Conservation (phyloP, 1,284 basidiomycete genomes). For the Ustilago bromivora region DNA sequence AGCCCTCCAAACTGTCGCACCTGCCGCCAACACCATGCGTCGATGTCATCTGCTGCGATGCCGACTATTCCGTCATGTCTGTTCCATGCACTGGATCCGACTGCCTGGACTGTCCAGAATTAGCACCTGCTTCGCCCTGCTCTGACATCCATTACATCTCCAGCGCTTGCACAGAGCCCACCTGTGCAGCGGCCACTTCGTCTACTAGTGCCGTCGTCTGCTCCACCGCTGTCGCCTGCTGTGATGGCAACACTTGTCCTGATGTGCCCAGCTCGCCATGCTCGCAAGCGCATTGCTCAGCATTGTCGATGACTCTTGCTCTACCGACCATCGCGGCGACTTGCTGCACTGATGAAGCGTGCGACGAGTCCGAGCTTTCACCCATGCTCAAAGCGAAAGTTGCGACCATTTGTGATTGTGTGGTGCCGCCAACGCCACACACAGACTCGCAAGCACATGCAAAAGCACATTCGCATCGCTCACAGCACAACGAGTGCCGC, state of each 20-base stretch:
- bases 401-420: slow-evolving; percentile 8
- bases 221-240: slow-evolving; percentile 30
- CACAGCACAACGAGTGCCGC: slow-evolving; percentile 26
- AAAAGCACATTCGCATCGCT: not conserved
- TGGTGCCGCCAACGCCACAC: slow-evolving; percentile 7
- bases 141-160: slow-evolving; percentile 43
- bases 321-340: slow-evolving; percentile 19
- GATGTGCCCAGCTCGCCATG: slow-evolving; percentile 24
- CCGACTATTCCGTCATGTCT: slow-evolving; percentile 16
- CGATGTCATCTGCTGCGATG: slow-evolving; percentile 36
- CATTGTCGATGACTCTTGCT: slow-evolving; percentile 20
- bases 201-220: slow-evolving; percentile 20
- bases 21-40: slow-evolving; percentile 2
- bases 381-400: slow-evolving; percentile 5
- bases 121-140: slow-evolving; percentile 31
- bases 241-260: slow-evolving; percentile 25
- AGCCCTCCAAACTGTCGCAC: not conserved
- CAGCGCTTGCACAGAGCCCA: slow-evolving; percentile 31
- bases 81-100: slow-evolving; percentile 15
- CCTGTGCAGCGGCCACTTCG: slow-evolving; percentile 33
- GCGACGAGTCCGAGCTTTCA: slow-evolving; percentile 23
- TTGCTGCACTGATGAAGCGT: slow-evolving; percentile 36
- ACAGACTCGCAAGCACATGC: not conserved
- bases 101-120: slow-evolving; percentile 23
- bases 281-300: slow-evolving; percentile 22